Evolutionary conservation across 192 early-diverging fungal species (phyloP).

Genomic region (Mortierella hygrophila): DNA sequence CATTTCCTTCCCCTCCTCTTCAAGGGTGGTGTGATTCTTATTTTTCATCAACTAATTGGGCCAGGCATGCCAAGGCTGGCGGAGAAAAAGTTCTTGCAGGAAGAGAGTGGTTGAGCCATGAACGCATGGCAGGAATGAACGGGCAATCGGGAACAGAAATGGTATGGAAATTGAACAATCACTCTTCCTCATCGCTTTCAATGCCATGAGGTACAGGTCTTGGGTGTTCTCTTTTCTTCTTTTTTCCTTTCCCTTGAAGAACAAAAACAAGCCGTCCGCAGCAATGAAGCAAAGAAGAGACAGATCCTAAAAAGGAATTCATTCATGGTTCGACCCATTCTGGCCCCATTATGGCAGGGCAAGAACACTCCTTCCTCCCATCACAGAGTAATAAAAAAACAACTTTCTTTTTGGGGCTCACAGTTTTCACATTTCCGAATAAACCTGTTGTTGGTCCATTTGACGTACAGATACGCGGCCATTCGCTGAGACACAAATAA

Average conservation of each 20-base stretch:
- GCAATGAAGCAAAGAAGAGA: neutral
- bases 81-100: neutral
- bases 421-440: neutral
- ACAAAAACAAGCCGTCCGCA: neutral
- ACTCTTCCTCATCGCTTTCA: neutral
- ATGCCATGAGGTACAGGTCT: too few species aligned
- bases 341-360: slow-evolving; percentile 1
- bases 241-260: neutral
- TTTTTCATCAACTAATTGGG: neutral
- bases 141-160: neutral
- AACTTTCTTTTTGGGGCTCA: neutral
- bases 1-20: neutral
- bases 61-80: neutral
- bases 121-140: neutral
- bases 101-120: neutral
- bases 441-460: neutral
- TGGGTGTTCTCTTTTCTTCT: neutral
- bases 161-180: neutral
- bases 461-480: neutral
- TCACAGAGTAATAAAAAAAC: neutral
- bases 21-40: neutral
- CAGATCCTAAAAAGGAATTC: neutral
- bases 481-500: neutral
- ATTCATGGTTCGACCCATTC: neutral
- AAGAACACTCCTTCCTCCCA: neutral